phyloP scores from a whole-genome alignment of 2,329 filamentous ascomycete species.

The Fusarium chaquense region DNA sequence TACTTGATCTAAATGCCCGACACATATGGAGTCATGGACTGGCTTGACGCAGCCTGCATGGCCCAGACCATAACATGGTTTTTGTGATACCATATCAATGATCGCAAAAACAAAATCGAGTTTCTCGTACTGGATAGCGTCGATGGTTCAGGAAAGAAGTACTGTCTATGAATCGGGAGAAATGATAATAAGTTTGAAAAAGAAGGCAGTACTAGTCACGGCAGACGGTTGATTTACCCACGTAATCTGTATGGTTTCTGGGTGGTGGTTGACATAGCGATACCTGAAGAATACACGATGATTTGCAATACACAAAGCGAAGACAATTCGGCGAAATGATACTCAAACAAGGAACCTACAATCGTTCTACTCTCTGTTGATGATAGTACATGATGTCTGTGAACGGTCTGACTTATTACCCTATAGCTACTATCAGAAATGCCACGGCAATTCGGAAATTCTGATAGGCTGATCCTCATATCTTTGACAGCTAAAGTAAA shows the following conservation, averaged over 20 bases:
- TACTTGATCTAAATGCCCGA: background rate
- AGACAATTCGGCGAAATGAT: background rate
- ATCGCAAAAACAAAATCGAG: no score
- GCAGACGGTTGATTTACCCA: background rate
- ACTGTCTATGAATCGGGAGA: background rate
- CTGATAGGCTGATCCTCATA: background rate
- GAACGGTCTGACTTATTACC: background rate
- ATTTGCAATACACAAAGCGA: background rate
- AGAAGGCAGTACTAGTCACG: background rate
- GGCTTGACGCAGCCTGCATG: background rate
- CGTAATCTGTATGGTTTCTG: background rate
- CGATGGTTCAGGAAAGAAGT: background rate
- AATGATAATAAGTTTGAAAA: background rate
- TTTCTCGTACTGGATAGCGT: no score
- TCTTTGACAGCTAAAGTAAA: conserved; percentile 26
- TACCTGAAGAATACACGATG: background rate
- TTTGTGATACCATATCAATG: background rate
- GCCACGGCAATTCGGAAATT: background rate
- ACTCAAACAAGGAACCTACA: no score
- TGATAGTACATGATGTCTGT: background rate
- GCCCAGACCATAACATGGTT: background rate
- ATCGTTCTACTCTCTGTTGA: background rate
- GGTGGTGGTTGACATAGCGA: background rate
- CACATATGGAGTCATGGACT: background rate
- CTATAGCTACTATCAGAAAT: conserved; percentile 7